A percentile compares a stretch with the other conserved stretches of the same genome.
Evolutionary conservation across 306 rosid species (phyloP).

Genomic region (Rubus idaeus): DNA sequence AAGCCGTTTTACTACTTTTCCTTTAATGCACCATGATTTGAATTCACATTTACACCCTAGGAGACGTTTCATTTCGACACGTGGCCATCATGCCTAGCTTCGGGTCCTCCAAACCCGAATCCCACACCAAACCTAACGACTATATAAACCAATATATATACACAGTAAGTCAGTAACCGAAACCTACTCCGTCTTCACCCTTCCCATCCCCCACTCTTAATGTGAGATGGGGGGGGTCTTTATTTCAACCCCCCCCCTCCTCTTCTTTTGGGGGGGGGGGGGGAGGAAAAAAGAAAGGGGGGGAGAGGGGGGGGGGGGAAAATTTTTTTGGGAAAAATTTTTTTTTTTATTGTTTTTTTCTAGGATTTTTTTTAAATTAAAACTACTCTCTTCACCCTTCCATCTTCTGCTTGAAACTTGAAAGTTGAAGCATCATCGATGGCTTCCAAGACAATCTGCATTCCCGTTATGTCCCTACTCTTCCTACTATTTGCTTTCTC

Average conservation of each 20-base stretch:
- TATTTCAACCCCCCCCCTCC: too few species aligned
- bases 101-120: not conserved
- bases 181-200: not conserved
- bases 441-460: not conserved
- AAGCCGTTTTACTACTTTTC: not conserved
- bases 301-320: too few species aligned
- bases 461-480: not conserved
- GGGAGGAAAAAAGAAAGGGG: too few species aligned
- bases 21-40: not conserved
- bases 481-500: not conserved
- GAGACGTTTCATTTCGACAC: not conserved
- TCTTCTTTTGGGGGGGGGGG: too few species aligned
- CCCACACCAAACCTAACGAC: not conserved
- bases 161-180: not conserved
- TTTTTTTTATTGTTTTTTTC: too few species aligned
- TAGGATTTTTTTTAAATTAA: too few species aligned
- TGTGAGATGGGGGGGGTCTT: too few species aligned
- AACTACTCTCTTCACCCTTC: too few species aligned
- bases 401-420: not conserved
- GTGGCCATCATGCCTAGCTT: not conserved
- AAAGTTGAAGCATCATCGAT: not conserved
- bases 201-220: too few species aligned
- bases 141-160: not conserved
- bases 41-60: constrained; percentile 6
- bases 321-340: too few species aligned